A percentile compares a stretch with the other conserved stretches of the same genome.
Conservation (phyloP, 768 basidiomycete genomes). For the Mycena galericulata region DNA sequence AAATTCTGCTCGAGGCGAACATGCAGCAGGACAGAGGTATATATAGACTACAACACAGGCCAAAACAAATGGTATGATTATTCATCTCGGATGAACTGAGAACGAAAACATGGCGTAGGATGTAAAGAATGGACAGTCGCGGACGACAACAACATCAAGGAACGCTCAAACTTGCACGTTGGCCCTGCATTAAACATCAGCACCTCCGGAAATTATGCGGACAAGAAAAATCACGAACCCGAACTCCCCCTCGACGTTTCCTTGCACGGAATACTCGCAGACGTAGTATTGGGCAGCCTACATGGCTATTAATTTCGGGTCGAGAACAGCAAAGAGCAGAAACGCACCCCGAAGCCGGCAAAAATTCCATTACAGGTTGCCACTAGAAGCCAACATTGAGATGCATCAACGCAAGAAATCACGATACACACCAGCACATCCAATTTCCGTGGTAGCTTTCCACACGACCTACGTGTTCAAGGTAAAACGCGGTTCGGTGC, state of each 20-base stretch:
- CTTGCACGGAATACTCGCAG: slow-evolving; percentile 75
- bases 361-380: slow-evolving; percentile 71
- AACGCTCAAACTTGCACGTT: slow-evolving; percentile 57
- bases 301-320: not conserved
- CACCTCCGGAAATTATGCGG: not conserved
- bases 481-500: not conserved
- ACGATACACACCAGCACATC: slow-evolving; percentile 59
- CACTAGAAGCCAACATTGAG: slow-evolving; percentile 27
- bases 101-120: slow-evolving; percentile 18
- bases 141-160: slow-evolving; percentile 27
- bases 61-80: slow-evolving; percentile 35
- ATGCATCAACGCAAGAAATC: not conserved
- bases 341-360: slow-evolving; percentile 65
- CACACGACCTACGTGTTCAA: slow-evolving; percentile 55
- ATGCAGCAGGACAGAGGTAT: slow-evolving; percentile 35
- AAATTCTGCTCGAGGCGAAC: slow-evolving; percentile 54
- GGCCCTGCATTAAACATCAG: slow-evolving; percentile 44
- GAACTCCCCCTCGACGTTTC: slow-evolving; percentile 75
- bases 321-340: not conserved
- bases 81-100: slow-evolving; percentile 29
- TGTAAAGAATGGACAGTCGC: slow-evolving; percentile 33
- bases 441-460: slow-evolving; percentile 73
- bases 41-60: slow-evolving; percentile 2
- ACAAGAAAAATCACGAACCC: slow-evolving; percentile 54
- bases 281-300: slow-evolving; percentile 72